phyloP scores from a whole-genome alignment of 2,329 filamentous ascomycete genomes.

The Rhinocladiella mackenziei region DNA sequence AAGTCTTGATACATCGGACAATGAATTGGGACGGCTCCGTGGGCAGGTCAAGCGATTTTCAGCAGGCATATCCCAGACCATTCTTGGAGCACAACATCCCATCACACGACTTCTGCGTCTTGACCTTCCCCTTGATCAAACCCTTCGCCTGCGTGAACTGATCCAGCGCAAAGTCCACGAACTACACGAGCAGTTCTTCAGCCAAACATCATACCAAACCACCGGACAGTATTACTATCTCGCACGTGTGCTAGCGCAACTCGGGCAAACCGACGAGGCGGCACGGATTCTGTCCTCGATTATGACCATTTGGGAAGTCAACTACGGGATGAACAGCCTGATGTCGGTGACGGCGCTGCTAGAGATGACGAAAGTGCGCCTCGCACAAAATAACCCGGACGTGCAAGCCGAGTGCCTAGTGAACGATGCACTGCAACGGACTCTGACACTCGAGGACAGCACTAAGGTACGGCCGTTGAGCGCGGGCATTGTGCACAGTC shows the following conservation, averaged over 20 bases:
- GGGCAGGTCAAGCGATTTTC: slow-evolving; percentile 8
- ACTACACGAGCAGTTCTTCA: slow-evolving; percentile 10
- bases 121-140: background rate
- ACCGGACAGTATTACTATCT: slow-evolving; percentile 14
- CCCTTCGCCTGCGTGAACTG: slow-evolving; percentile 9
- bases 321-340: slow-evolving; percentile 6
- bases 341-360: slow-evolving; percentile 15
- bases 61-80: slow-evolving; percentile 4
- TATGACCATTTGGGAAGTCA: slow-evolving; percentile 4
- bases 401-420: slow-evolving; percentile 5
- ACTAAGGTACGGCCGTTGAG: too few species aligned
- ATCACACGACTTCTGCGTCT: slow-evolving; percentile 11
- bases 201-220: too few species aligned
- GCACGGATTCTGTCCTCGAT: slow-evolving; percentile 4
- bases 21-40: slow-evolving; percentile 10
- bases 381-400: slow-evolving; percentile 1
- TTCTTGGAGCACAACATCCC: slow-evolving; percentile 10
- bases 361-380: slow-evolving; percentile 13
- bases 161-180: slow-evolving; percentile 13
- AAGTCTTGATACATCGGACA: slow-evolving; percentile 10
- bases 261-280: slow-evolving; percentile 8
- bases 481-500: too few species aligned
- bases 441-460: too few species aligned
- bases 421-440: too few species aligned
- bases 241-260: slow-evolving; percentile 10